Base-by-base conservation (phyloP, 2,329 filamentous ascomycete genomes). In the Exophiala sideris region DNA sequence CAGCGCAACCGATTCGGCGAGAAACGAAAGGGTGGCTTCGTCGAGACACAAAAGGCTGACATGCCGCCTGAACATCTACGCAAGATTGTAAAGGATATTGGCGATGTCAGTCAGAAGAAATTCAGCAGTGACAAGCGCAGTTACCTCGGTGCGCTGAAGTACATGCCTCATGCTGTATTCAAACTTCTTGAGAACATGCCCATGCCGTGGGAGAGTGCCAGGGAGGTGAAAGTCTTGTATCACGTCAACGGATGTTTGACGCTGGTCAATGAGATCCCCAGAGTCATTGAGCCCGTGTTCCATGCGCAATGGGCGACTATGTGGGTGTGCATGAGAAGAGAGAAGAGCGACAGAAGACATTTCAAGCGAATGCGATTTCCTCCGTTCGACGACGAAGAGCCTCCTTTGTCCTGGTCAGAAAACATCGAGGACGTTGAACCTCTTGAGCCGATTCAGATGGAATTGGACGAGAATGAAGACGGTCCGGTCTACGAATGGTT, bases 301-400 rank as follows among this genome's bases (percentile, higher is more conserved):
- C 91, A 96, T 69, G 94, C 94, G 53, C 94, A 99, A 71, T 99
- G 94, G 94, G 94, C 94, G 10, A 95, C 92, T 50, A 99, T 99
- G 94, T 99, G 94, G 94, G 86, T 95, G 21, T 90, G 88, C 41
- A 99, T 99, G 94, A 85, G 94, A 65, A 88, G 95, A 65, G 94
- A 99, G 70, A 99, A 99, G 79, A 94, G 91, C 68, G 94, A 99
- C 67, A 80, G 94, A 71, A 79, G 92, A 68, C 84, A 97, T 65
- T 99, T 99, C 80, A 99, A 99, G 78, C 85, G 94, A 61, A 99
- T 99, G 94, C 85, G 95, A 64, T 99, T 99, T 66, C 94, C 94
- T 14, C 95, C 95, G 0, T 99, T 99, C 64, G 94, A 99, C 64
- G 95, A 99, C 67, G 94, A 99, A 75, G 94, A 99, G 68, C 95